Conservation (phyloP, 1,139 yeast genomes). For the Taiozyma onychis region DNA sequence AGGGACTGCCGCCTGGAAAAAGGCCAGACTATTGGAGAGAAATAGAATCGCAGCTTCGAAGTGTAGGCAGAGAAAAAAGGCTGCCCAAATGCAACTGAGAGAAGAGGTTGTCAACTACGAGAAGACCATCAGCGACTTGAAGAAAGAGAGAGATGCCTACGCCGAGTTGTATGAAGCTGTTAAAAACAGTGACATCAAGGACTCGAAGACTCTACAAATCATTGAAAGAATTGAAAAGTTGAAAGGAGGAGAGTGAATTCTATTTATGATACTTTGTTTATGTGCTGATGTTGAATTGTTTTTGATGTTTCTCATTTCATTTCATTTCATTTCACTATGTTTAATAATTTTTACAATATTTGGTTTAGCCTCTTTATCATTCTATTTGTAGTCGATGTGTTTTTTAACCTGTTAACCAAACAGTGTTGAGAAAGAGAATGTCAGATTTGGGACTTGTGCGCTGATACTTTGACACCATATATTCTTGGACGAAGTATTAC, state of each 20-base stretch:
- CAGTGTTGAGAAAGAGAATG: neutral
- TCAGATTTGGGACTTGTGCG: neutral
- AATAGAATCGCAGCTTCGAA: constrained; percentile 68
- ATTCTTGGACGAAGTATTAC: no score
- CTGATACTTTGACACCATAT: no score
- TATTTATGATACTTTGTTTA: no score
- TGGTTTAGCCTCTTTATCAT: no score
- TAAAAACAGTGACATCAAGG: neutral
- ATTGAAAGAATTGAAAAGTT: neutral
- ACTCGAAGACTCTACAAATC: neutral
- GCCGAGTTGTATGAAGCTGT: constrained; percentile 4
- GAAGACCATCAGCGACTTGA: constrained; percentile 38
- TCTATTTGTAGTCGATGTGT: no score
- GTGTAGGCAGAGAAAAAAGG: constrained; percentile 70
- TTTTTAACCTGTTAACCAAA: no score
- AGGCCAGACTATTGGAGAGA: constrained; percentile 61
- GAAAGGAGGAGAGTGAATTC: neutral
- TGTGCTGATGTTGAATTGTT: neutral
- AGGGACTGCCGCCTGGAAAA: constrained; percentile 73
- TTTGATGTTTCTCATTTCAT: neutral
- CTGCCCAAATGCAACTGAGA: constrained; percentile 60
- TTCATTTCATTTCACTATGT: no score
- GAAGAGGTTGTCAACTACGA: constrained; percentile 47
- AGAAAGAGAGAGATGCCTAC: constrained; percentile 7
- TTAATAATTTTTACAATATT: no score